Percentiles rank a stretch among this genome's conserved stretches.
Evolutionary conservation across 2,329 filamentous ascomycete species (phyloP).

Genomic region (Fusarium torreyae): DNA sequence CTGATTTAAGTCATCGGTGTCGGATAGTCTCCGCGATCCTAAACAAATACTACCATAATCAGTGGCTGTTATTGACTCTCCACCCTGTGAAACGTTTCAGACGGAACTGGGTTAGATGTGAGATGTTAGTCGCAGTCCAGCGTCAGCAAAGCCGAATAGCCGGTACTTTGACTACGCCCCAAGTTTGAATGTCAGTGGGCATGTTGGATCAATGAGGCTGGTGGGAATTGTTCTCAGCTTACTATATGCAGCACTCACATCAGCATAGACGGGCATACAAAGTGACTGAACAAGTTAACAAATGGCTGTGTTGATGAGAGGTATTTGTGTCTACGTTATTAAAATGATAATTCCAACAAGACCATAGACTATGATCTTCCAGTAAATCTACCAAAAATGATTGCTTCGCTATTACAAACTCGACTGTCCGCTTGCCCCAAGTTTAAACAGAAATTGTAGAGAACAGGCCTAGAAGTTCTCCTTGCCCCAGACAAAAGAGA

Average conservation of each 20-base stretch:
- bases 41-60: slow-evolving; percentile 2
- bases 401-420: slow-evolving; percentile 34
- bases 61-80: slow-evolving; percentile 23
- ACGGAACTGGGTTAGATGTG: slow-evolving; percentile 12
- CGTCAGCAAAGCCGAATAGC: slow-evolving; percentile 22
- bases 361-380: slow-evolving; percentile 16
- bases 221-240: slow-evolving; percentile 4
- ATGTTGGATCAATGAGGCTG: slow-evolving; percentile 5
- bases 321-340: slow-evolving; percentile 37
- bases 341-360: slow-evolving; percentile 40
- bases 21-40: not conserved
- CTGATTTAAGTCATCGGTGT: not conserved
- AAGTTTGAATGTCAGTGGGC: not conserved
- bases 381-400: slow-evolving; percentile 29
- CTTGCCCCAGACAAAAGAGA: slow-evolving; percentile 78
- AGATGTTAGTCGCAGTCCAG: slow-evolving; percentile 6
- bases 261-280: not conserved
- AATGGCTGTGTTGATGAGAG: slow-evolving; percentile 20
- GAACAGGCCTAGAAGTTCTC: slow-evolving; percentile 66
- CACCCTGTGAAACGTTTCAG: slow-evolving; percentile 40
- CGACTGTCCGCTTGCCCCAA: slow-evolving; percentile 11
- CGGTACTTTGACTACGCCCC: slow-evolving; percentile 18
- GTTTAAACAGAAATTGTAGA: slow-evolving; percentile 7
- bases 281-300: slow-evolving; percentile 2
- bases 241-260: not conserved